Base-by-base conservation (phyloP, 2,329 filamentous ascomycete species). In the Aspergillus clavatus region DNA sequence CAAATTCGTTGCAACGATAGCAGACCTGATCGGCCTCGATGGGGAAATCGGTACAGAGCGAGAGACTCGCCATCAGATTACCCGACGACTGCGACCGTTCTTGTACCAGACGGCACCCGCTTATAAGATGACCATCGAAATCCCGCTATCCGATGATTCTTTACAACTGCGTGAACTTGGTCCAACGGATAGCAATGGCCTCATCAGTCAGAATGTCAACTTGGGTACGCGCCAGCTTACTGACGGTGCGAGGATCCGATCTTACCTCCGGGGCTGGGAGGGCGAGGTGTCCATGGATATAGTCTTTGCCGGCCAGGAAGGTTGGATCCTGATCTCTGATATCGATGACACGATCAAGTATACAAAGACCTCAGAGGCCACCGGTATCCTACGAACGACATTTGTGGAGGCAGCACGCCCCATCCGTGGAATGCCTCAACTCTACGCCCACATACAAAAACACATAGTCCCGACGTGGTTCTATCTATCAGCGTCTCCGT, bases 271-370 rank as follows among this genome's bases (percentile, higher is more conserved):
- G 2, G 44, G 57, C 8, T 66, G 57, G 44, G 50, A 45, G 19
- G 43, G 51, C n/a, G 46, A 43, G 1, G 81, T 83, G 1, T 59
- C 81, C 31, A 83, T 86, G 76, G 78, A 79, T 48, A 95, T 88
- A 0, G 78, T 82, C 14, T 89, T 86, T 59, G 86, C 87, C 0
- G 82, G 81, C 14, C 80, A 84, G 0, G 81, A 86, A 38, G 90
- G 91, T 6, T 96, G 89, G 89, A 81, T 81, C 10, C 71, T 97
- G 10, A 83, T 96, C 52, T 91, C 86, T 29, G 91, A 97, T 58
- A 81, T 97, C 54, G 93, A 97, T 62, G 91, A 97, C 68, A 95
- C 90, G 0, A 95, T 97, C 73, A 96, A 97, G 69, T 73, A 90
- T 54, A 96, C 91, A 0, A 76, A 86, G 65, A 95, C 91, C 0